phyloP scores from a whole-genome alignment of 1,139 yeast genomes.

The Debaryomyces sp. region DNA sequence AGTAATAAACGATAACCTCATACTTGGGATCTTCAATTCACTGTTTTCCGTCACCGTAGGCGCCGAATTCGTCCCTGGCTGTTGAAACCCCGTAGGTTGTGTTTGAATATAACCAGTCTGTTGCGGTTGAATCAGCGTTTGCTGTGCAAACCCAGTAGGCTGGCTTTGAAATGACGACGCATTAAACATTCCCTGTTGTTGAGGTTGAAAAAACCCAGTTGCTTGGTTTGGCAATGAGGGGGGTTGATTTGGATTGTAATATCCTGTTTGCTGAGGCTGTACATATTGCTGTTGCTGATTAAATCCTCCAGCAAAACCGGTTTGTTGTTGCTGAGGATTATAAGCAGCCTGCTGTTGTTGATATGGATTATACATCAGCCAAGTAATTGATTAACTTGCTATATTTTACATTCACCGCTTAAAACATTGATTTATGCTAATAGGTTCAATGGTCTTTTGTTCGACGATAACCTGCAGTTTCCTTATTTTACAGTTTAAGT shows the following conservation, averaged over 20 bases:
- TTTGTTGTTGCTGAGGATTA: constrained; percentile 32
- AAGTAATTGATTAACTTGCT: constrained; percentile 8
- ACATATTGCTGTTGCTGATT: constrained; percentile 22
- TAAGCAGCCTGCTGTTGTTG: constrained; percentile 39
- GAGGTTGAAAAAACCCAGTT: constrained; percentile 26
- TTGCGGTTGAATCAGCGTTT: constrained; percentile 26
- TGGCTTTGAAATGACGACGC: constrained; percentile 17
- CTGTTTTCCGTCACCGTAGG: constrained; percentile 35
- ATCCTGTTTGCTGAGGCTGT: constrained; percentile 16
- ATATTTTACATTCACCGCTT: constrained; percentile 1
- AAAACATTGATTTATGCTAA: background rate
- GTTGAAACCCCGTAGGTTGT: constrained; percentile 40
- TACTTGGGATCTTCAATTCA: constrained; percentile 58
- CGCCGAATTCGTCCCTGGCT: constrained; percentile 22
- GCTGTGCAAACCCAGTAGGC: constrained; percentile 19
- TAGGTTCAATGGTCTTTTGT: background rate
- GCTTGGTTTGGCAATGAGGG: constrained; percentile 16
- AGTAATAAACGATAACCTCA: constrained; percentile 81
- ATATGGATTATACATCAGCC: constrained; percentile 47
- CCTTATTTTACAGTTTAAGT: constrained; percentile 2
- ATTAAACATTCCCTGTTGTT: constrained; percentile 17
- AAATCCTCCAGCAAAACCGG: constrained; percentile 28
- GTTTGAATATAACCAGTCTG: constrained; percentile 38
- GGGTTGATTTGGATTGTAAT: constrained; percentile 9
- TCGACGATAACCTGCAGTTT: constrained; percentile 7